Evolutionary conservation across 257 asterid species (phyloP).

Genomic region (Apocynum venetum): DNA sequence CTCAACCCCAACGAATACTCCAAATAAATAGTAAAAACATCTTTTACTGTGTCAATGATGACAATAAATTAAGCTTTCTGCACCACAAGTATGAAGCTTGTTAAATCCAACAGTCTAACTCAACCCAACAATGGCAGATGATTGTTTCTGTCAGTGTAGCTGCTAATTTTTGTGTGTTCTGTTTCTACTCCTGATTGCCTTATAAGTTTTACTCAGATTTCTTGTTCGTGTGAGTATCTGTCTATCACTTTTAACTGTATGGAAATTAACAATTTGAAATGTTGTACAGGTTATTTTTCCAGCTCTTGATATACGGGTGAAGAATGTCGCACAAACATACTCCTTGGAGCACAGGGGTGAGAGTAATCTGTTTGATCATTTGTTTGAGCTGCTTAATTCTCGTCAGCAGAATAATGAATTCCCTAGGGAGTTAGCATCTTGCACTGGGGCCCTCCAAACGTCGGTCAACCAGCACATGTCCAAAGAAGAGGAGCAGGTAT

Average conservation of each 20-base stretch:
- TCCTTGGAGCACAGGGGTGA: conserved; percentile 51
- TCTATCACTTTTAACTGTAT: not conserved
- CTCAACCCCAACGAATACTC: not conserved
- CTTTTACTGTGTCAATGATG: not conserved
- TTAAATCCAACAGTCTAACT: not conserved
- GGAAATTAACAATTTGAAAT: not conserved
- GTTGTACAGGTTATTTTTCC: conserved; percentile 45
- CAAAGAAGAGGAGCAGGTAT: conserved; percentile 51
- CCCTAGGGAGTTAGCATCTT: conserved; percentile 41
- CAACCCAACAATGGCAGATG: not conserved
- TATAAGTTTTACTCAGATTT: not conserved
- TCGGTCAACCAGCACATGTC: conserved; percentile 45
- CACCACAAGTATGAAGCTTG: not conserved
- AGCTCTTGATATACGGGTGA: conserved; percentile 49
- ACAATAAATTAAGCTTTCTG: not conserved
- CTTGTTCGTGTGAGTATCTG: not conserved
- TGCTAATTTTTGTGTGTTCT: not conserved
- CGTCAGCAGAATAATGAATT: conserved; percentile 25
- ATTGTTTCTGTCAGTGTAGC: not conserved
- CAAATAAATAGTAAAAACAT: not conserved
- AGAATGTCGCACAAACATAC: conserved; percentile 44
- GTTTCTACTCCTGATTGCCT: not conserved
- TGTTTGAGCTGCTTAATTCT: conserved; percentile 41
- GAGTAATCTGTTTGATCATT: conserved; percentile 45
- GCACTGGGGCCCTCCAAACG: conserved; percentile 46